A percentile compares a stretch with the other conserved stretches of the same genome.
Conservation (phyloP, 2,329 filamentous ascomycete genomes). For the Colletotrichum zoysiae region DNA sequence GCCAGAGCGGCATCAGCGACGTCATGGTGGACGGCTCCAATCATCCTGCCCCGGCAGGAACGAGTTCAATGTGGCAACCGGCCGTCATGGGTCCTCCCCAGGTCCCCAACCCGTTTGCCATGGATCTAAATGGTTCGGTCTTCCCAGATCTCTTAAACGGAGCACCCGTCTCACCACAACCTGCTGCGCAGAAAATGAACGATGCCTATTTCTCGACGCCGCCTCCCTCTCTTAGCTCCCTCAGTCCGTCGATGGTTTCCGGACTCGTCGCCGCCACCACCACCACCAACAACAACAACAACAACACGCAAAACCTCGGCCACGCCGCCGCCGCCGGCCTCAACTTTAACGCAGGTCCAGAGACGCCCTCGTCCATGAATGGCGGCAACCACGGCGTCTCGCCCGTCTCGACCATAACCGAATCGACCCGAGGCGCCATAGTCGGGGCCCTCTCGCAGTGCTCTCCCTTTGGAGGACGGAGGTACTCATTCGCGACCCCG, state of each 20-base stretch:
- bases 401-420: conserved; percentile 74
- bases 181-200: conserved; percentile 76
- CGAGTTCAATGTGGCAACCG: conserved; percentile 76
- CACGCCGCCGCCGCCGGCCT: conserved; percentile 72
- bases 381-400: conserved; percentile 71
- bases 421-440: conserved; percentile 72
- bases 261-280: no score
- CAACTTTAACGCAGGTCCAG: conserved; percentile 73
- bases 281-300: neutral
- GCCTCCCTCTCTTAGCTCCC: conserved; percentile 77
- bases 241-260: conserved; percentile 79
- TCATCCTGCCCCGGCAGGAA: conserved; percentile 66
- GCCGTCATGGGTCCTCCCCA: conserved; percentile 77
- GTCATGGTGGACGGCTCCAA: conserved; percentile 88
- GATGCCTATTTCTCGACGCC: conserved; percentile 86
- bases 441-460: conserved; percentile 70
- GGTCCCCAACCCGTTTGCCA: conserved; percentile 76
- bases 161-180: conserved; percentile 82
- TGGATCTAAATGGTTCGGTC: conserved; percentile 80
- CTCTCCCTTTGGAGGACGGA: conserved; percentile 68
- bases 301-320: conserved; percentile 68
- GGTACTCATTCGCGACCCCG: conserved; percentile 72
- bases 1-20: conserved; percentile 91
- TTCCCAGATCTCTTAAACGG: conserved; percentile 83
- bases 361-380: conserved; percentile 79